Base-by-base conservation (phyloP, 345 rosid species). In the Lepidium aucheri region DNA sequence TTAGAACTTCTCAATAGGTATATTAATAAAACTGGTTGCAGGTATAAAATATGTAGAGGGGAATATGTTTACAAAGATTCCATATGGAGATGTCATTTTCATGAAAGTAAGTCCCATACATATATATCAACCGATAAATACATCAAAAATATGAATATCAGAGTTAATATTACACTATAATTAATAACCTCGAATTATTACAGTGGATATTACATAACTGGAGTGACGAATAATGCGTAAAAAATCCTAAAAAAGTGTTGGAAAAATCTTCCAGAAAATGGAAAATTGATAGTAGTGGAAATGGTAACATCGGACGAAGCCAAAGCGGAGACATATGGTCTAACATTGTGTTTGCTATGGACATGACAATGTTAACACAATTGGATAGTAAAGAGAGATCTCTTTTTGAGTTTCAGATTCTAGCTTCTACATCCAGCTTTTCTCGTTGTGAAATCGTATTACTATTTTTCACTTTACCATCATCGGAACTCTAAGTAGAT, bases 61-160 rank as follows among this genome's bases (percentile, higher is more conserved):
- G 4, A 42, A 60, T 60, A 60, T 90, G 97, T 84, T 90, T 62
- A 72, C 18, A 0, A 78, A 84, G 24, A 73, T 82, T 44, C 95
- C 91, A 6, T 73, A 76, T 49, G 94, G 77, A 28, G 94, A 90
- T 53, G 86, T 90, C 67, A 81, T 87, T 57, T 85, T 87, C 85
- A 85, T 87, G 87, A 84, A 90, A 82, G 94, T 87, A 63, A 22
- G 68, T 36, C 34, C 6, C 14, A 8, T 61, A 45, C 22, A 1
- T 42, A n/a, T n/a, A n/a, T n/a, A 3, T 17, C 1, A 60, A 16
- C 52, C 52, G 2, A 13, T 52, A 18, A 55, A 12, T 7, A 11
- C 14, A 7, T 35, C 3, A 18, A 13, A 34, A 20, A 8, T n/a
- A 13, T n/a, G n/a, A 59, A 26, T 41, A 28, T 41, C 9, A 1